Conservation (phyloP, 768 basidiomycete genomes). For the Calocera cornea region DNA sequence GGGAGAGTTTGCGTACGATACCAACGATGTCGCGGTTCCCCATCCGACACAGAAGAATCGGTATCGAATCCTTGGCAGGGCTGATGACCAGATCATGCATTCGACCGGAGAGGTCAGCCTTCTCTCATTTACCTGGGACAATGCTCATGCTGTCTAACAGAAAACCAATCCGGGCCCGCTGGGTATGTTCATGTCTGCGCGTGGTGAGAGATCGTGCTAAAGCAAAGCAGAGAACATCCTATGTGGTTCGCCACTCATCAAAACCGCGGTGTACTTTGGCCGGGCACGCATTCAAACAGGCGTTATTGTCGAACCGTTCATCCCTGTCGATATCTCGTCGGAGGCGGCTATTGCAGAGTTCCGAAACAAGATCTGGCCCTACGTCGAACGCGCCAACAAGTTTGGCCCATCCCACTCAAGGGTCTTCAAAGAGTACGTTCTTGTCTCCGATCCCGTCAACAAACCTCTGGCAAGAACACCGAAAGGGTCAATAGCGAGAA, state of each 20-base stretch:
- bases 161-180: constrained; percentile 18
- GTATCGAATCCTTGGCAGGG: constrained; percentile 31
- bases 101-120: constrained; percentile 18
- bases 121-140: background rate
- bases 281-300: constrained; percentile 27
- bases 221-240: constrained; percentile 25
- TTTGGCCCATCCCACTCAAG: background rate
- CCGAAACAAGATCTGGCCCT: constrained; percentile 8
- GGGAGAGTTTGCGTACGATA: constrained; percentile 24
- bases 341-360: constrained; percentile 5
- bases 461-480: background rate
- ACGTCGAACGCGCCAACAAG: background rate
- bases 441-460: background rate
- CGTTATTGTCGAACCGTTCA: constrained; percentile 29
- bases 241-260: constrained; percentile 24
- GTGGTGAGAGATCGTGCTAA: background rate
- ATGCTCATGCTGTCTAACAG: background rate
- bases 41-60: constrained; percentile 29
- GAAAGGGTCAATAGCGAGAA: background rate
- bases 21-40: constrained; percentile 29
- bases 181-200: background rate
- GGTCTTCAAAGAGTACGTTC: background rate
- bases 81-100: constrained; percentile 36
- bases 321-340: constrained; percentile 4
- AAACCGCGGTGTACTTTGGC: constrained; percentile 30